Percentiles rank a stretch among this genome's conserved stretches.
Conservation (phyloP, 2,329 filamentous ascomycete species). For the Coniochaeta prunicola region DNA sequence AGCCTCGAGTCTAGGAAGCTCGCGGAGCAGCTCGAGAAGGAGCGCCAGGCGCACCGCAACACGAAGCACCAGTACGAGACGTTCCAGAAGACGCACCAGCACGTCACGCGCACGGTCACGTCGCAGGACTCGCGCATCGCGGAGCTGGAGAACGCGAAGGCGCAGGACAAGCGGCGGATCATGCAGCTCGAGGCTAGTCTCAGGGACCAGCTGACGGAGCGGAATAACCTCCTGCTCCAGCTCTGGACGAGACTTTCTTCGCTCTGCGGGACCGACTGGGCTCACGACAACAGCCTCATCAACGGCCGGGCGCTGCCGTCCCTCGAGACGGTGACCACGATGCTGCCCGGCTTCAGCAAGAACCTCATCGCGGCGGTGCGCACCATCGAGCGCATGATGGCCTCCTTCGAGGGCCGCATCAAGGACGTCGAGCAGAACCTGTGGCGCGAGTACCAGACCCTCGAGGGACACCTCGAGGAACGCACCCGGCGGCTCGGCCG, state of each 20-base stretch:
- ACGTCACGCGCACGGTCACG: conserved; percentile 76
- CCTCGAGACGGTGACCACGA: conserved; percentile 76
- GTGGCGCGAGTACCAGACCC: conserved; percentile 80
- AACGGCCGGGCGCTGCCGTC: conserved; percentile 78
- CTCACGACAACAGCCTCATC: conserved; percentile 80
- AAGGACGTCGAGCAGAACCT: conserved; percentile 81
- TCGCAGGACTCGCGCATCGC: conserved; percentile 78
- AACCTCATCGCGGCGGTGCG: conserved; percentile 84
- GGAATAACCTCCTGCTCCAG: conserved; percentile 80
- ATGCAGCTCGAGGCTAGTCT: conserved; percentile 69
- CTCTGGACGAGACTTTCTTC: conserved; percentile 84
- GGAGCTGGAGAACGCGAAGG: conserved; percentile 76
- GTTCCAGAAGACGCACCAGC: conserved; percentile 78
- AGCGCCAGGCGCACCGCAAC: conserved; percentile 74
- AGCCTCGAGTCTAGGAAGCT: conserved; percentile 80
- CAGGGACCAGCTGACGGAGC: conserved; percentile 80
- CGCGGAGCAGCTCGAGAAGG: conserved; percentile 83
- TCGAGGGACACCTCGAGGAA: conserved; percentile 74
- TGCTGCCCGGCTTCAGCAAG: conserved; percentile 81
- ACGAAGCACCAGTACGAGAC: conserved; percentile 86
- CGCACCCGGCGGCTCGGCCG: conserved; percentile 81
- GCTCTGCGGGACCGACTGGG: conserved; percentile 87
- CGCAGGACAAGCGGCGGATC: conserved; percentile 71
- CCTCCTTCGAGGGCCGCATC: conserved; percentile 71
- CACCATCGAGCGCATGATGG: conserved; percentile 74